Percentiles rank a stretch among this genome's conserved stretches.
These are phyloP conservation scores for Tuber melanosporum DNA, from an alignment of 495 filamentous ascomycete genomes.

Conservation along the genomic window DNA sequence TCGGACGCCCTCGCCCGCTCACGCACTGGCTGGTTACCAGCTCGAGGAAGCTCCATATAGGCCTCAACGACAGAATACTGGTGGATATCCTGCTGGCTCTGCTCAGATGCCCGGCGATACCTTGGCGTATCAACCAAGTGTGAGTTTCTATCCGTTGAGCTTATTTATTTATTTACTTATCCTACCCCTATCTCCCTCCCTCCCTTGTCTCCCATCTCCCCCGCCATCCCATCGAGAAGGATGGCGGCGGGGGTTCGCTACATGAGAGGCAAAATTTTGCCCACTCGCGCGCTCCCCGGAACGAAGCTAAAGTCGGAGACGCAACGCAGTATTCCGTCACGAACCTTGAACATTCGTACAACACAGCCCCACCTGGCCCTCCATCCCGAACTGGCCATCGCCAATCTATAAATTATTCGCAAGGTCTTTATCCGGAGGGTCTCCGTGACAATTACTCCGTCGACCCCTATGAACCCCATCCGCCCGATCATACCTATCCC, in stretches of 20 bases:
- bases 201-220: background rate
- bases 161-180: background rate
- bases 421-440: constrained; percentile 28
- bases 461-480: constrained; percentile 36
- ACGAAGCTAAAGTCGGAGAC: constrained; percentile 2
- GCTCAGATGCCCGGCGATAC: constrained; percentile 31
- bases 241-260: constrained; percentile 6
- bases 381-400: constrained; percentile 30
- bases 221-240: background rate
- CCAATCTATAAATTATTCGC: constrained; percentile 18
- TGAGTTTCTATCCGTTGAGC: constrained; percentile 22
- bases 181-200: background rate
- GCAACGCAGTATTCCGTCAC: constrained; percentile 34
- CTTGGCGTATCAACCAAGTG: constrained; percentile 38
- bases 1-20: constrained; percentile 35
- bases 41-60: constrained; percentile 35
- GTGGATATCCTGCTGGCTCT: constrained; percentile 29
- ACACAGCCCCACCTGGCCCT: constrained; percentile 27
- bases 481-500: constrained; percentile 29
- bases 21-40: constrained; percentile 36
- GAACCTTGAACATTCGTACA: constrained; percentile 38
- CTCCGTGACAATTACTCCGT: constrained; percentile 27
- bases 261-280: background rate
- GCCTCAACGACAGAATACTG: constrained; percentile 37
- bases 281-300: background rate